Evolutionary conservation across 139 green algal genomes (phyloP).

Genomic region (Tetradesmus lagerheimii): DNA sequence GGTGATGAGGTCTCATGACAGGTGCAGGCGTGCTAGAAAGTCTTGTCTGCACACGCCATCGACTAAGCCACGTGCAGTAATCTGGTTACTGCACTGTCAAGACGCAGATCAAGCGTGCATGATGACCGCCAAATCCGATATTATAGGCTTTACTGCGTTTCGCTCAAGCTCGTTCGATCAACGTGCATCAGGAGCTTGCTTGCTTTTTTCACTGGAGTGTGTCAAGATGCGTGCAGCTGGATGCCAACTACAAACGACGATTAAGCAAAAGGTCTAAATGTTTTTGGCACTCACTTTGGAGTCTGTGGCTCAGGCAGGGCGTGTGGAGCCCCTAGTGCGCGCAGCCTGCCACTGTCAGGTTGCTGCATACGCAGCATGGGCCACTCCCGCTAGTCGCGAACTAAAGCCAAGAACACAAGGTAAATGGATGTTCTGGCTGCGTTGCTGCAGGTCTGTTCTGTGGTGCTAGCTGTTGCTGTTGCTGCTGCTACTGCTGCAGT

Average conservation of each 20-base stretch:
- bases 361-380: conserved; percentile 1
- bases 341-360: background rate
- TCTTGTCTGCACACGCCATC: too few relatives aligned
- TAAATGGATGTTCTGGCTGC: background rate
- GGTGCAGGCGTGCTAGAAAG: too few relatives aligned
- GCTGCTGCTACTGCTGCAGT: background rate
- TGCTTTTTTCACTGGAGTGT: background rate
- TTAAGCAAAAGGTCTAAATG: background rate
- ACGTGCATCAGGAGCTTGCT: background rate
- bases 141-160: too few relatives aligned
- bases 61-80: too few relatives aligned
- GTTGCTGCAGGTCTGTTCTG: background rate
- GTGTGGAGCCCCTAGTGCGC: background rate
- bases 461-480: background rate
- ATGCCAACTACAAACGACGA: background rate
- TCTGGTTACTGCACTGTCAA: too few relatives aligned
- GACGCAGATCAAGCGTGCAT: too few relatives aligned
- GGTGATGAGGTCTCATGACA: too few relatives aligned
- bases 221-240: background rate
- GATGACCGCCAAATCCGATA: too few relatives aligned
- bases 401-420: conserved; percentile 3
- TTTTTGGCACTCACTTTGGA: background rate
- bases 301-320: background rate
- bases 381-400: background rate
- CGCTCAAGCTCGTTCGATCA: too few relatives aligned